phyloP scores from a whole-genome alignment of 2,329 filamentous ascomycete genomes.

The Aureobasidium pullulans region DNA sequence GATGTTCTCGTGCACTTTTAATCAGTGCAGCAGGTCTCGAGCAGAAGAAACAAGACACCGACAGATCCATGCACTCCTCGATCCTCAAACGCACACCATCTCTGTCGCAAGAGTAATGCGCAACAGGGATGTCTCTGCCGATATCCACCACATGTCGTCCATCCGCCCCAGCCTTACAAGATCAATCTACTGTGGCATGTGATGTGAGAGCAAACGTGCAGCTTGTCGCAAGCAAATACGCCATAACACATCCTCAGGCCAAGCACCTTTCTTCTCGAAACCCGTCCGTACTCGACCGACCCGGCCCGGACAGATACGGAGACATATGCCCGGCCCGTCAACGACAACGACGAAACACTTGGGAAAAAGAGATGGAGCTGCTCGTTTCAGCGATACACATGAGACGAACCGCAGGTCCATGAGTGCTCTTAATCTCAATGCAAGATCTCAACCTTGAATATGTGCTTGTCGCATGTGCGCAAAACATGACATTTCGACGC shows the following conservation, averaged over 20 bases:
- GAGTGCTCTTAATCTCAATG: not conserved
- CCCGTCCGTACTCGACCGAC: conserved; percentile 2
- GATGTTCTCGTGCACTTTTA: not conserved
- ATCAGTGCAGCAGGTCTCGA: not conserved
- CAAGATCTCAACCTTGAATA: not conserved
- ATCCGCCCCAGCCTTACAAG: not conserved
- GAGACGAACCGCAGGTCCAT: conserved; percentile 2
- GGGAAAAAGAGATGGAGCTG: not conserved
- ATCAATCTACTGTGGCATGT: not conserved
- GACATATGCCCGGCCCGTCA: not conserved
- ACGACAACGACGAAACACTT: not conserved
- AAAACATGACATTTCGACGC: not conserved
- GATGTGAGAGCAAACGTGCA: not conserved
- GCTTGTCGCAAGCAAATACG: not conserved
- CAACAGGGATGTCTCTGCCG: not conserved
- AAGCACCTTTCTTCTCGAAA: not conserved
- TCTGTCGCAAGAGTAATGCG: not conserved
- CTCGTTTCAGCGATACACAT: not conserved
- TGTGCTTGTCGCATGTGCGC: not conserved
- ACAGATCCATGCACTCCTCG: not conserved
- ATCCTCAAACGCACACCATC: not conserved
- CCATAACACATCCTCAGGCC: not conserved
- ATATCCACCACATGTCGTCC: too few relatives aligned
- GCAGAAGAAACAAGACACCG: not conserved
- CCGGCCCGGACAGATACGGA: not conserved